Percentiles rank a stretch among this genome's conserved stretches.
phyloP scores from a whole-genome alignment of 306 rosid species.

The Fragaria ananassa region DNA sequence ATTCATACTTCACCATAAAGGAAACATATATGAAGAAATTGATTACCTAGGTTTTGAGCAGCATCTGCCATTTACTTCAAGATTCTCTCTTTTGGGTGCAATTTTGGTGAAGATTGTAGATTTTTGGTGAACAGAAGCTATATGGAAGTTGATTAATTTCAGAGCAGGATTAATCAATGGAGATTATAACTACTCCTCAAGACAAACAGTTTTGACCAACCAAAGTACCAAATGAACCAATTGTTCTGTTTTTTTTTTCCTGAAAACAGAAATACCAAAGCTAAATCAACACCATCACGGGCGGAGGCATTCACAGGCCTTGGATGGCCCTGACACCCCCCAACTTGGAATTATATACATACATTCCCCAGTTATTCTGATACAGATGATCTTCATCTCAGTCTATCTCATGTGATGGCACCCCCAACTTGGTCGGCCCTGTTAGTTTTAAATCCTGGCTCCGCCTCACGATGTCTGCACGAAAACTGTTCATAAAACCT shows the following conservation, averaged over 20 bases:
- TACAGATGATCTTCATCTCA: too few species aligned
- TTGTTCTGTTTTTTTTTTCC: slow-evolving; percentile 63
- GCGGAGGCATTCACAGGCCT: too few species aligned
- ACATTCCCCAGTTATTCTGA: too few species aligned
- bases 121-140: background rate
- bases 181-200: background rate
- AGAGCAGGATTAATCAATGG: background rate
- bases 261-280: slow-evolving; percentile 30
- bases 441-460: too few species aligned
- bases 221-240: slow-evolving; percentile 37
- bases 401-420: too few species aligned
- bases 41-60: background rate
- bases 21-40: background rate
- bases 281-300: slow-evolving; percentile 34
- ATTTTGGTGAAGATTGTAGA: background rate
- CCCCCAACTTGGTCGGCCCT: too few species aligned
- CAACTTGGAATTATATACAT: too few species aligned
- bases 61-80: slow-evolving; percentile 2
- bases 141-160: background rate
- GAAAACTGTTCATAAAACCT: background rate
- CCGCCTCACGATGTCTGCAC: background rate
- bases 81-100: background rate
- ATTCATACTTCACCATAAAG: background rate
- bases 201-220: background rate
- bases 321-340: too few species aligned